phyloP scores from a whole-genome alignment of 176 grass and related monocot species.

The Phragmites australis region DNA sequence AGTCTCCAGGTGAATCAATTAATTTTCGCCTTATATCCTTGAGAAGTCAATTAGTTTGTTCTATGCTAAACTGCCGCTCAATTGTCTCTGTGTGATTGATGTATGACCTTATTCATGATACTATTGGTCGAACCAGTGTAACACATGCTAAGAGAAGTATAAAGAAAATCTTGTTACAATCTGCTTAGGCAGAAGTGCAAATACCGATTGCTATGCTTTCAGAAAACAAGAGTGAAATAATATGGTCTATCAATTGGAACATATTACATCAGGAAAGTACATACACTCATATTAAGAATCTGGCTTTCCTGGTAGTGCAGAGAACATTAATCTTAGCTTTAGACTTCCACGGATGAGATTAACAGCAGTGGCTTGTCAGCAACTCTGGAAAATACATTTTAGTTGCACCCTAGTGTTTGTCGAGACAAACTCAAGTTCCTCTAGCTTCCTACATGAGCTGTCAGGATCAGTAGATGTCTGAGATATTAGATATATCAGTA shows the following conservation, averaged over 20 bases:
- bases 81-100: constrained; percentile 15
- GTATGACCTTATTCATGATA: constrained; percentile 34
- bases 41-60: constrained; percentile 20
- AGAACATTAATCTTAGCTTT: constrained; percentile 11
- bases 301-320: not conserved
- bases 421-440: constrained; percentile 39
- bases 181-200: not conserved
- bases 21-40: not conserved
- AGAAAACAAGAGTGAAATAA: not conserved
- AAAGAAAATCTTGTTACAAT: constrained; percentile 19
- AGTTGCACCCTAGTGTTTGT: constrained; percentile 26
- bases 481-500: not conserved
- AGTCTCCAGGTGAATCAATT: constrained; percentile 42
- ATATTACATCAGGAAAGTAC: constrained; percentile 16
- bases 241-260: constrained; percentile 5
- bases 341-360: constrained; percentile 32
- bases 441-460: constrained; percentile 52
- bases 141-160: constrained; percentile 19
- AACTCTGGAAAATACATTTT: constrained; percentile 30
- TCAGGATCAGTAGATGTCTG: not conserved
- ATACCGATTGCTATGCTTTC: constrained; percentile 15
- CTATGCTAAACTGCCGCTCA: constrained; percentile 7
- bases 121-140: not conserved
- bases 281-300: not conserved
- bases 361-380: constrained; percentile 35